A percentile compares a stretch with the other conserved stretches of the same genome.
These are phyloP conservation scores for Saccharomyces pastorianus DNA, from an alignment of 1,139 yeast species.

Conservation along the genomic window DNA sequence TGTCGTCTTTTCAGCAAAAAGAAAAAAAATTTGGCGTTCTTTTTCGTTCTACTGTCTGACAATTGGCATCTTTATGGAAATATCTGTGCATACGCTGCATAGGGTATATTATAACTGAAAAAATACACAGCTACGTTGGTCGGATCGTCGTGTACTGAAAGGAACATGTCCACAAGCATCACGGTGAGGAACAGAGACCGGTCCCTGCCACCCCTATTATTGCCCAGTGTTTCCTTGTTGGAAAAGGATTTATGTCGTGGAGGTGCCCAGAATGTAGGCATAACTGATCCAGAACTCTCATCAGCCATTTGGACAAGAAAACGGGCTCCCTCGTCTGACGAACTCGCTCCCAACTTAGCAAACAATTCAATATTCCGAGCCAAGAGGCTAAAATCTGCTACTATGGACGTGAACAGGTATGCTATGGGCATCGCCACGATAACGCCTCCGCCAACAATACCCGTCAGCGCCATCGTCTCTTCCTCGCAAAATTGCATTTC, in stretches of 20 bases:
- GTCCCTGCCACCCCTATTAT: slow-evolving; percentile 26
- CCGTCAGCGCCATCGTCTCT: slow-evolving; percentile 8
- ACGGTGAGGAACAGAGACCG: slow-evolving; percentile 23
- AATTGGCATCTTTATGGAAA: background rate
- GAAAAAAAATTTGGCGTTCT: no score
- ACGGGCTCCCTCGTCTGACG: background rate
- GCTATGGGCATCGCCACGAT: slow-evolving; percentile 4
- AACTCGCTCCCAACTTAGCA: background rate
- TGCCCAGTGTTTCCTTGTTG: slow-evolving; percentile 17
- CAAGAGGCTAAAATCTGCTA: background rate
- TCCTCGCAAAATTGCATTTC: slow-evolving; percentile 4
- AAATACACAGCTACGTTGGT: background rate
- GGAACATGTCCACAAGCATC: slow-evolving; percentile 18
- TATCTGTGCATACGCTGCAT: background rate
- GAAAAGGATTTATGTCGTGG: background rate
- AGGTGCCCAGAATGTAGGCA: slow-evolving; percentile 2
- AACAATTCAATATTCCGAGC: background rate
- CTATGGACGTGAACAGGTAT: background rate
- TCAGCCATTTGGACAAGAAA: background rate
- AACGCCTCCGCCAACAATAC: slow-evolving; percentile 12
- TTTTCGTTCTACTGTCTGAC: background rate
- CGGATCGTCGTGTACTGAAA: background rate
- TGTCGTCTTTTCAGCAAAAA: no score
- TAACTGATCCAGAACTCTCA: background rate
- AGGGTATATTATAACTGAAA: background rate